Conservation (phyloP, 169 alveolate genomes). For the Plasmodium coatneyi region DNA sequence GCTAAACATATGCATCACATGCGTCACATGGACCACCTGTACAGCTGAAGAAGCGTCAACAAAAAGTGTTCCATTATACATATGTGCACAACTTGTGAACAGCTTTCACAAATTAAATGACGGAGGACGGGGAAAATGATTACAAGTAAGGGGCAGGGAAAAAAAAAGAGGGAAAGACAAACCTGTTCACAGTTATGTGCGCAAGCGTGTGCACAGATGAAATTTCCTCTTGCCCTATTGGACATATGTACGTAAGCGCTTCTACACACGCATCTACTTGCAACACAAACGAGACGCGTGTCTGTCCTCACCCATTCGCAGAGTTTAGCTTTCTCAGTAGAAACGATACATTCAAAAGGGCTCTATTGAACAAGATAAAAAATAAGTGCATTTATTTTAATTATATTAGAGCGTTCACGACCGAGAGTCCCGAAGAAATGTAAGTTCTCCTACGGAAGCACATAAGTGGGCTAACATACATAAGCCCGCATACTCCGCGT, state of each 20-base stretch:
- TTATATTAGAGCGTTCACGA: slow-evolving; percentile 12
- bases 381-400: slow-evolving; percentile 21
- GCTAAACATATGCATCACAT: neutral
- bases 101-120: slow-evolving; percentile 22
- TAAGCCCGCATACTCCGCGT: neutral
- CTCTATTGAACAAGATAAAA: slow-evolving; percentile 19
- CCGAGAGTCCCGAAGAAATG: slow-evolving; percentile 58
- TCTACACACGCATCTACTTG: neutral
- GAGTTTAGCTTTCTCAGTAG: slow-evolving; percentile 31
- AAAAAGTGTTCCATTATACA: neutral
- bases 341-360: slow-evolving; percentile 30
- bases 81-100: neutral
- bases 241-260: neutral
- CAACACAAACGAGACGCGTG: neutral
- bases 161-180: neutral
- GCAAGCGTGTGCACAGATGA: neutral
- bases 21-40: neutral
- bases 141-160: slow-evolving; percentile 14
- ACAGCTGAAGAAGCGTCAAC: neutral
- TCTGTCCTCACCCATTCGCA: neutral
- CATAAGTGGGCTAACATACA: neutral
- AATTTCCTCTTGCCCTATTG: neutral
- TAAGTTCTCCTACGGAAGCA: neutral
- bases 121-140: slow-evolving; percentile 37
- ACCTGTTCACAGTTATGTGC: neutral